Percentiles rank a stretch among this genome's conserved stretches.
phyloP scores from a whole-genome alignment of 2,329 filamentous ascomycete species.

The Cladosporium sp. region DNA sequence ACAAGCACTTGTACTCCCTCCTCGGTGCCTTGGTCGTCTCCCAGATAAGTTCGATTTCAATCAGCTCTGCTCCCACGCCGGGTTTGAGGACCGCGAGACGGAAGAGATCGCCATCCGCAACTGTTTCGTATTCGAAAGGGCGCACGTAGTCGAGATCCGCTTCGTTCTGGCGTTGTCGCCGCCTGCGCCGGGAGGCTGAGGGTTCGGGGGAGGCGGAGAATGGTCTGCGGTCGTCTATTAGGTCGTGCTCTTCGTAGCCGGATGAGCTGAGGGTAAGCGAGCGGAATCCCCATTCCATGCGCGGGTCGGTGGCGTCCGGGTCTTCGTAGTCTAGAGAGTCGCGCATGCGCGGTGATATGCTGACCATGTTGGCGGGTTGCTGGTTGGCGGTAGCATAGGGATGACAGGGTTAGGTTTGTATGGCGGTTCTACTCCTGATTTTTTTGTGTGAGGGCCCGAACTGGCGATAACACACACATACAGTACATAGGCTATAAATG shows the following conservation, averaged over 20 bases:
- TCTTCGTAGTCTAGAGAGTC: conserved; percentile 33
- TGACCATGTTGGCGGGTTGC: conserved; percentile 24
- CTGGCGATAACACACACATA: neutral
- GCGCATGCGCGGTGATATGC: conserved; percentile 30
- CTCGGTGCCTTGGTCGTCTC: conserved; percentile 30
- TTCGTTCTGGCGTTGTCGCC: conserved; percentile 28
- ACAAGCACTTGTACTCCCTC: conserved; percentile 32
- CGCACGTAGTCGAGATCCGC: conserved; percentile 24
- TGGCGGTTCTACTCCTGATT: neutral
- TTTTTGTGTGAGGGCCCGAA: neutral
- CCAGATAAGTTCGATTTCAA: conserved; percentile 31
- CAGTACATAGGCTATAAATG: neutral
- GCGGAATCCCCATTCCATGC: conserved; percentile 31
- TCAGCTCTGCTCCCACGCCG: conserved; percentile 26
- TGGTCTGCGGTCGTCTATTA: conserved; percentile 26
- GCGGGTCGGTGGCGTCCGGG: conserved; percentile 30
- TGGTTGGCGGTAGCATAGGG: neutral
- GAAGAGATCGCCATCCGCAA: conserved; percentile 34
- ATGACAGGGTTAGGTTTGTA: neutral
- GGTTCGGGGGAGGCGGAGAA: conserved; percentile 30
- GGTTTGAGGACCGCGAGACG: conserved; percentile 31
- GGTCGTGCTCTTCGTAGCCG: conserved; percentile 26
- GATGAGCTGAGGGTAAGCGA: conserved; percentile 27
- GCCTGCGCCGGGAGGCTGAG: conserved; percentile 23
- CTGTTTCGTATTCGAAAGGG: conserved; percentile 30